phyloP scores from a whole-genome alignment of 2,329 filamentous ascomycete genomes.

The Cladosporium cucumerinum region DNA sequence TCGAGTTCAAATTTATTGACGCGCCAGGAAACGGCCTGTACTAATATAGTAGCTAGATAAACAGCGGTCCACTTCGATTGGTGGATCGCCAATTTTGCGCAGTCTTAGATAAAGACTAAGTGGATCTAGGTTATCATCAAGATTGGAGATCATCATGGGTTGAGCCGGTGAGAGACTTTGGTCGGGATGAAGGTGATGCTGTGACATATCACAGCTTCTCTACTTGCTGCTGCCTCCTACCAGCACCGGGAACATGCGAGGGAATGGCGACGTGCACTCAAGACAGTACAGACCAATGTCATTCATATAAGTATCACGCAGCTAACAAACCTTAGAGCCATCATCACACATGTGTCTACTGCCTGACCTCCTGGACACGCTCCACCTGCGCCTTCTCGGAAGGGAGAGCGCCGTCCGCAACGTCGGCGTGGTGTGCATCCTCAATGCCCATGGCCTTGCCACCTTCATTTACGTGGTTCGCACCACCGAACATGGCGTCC shows the following conservation, averaged over 20 bases:
- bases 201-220: background rate
- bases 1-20: background rate
- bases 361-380: constrained; percentile 19
- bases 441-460: constrained; percentile 44
- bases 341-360: background rate
- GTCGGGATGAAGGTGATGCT: background rate
- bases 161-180: background rate
- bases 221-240: background rate
- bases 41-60: background rate
- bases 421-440: constrained; percentile 34
- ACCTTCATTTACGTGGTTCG: constrained; percentile 55
- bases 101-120: background rate
- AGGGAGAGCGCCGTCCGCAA: constrained; percentile 4
- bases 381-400: constrained; percentile 19
- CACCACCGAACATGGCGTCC: constrained; percentile 55
- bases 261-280: no score
- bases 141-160: background rate
- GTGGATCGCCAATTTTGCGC: background rate
- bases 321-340: no score
- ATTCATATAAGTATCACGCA: background rate
- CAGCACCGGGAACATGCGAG: no score
- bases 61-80: background rate
- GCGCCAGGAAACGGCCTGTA: background rate
- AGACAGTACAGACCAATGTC: background rate
- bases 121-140: background rate